Conservation (phyloP, 2,329 filamentous ascomycete genomes). For the Epichloe hybrida region DNA sequence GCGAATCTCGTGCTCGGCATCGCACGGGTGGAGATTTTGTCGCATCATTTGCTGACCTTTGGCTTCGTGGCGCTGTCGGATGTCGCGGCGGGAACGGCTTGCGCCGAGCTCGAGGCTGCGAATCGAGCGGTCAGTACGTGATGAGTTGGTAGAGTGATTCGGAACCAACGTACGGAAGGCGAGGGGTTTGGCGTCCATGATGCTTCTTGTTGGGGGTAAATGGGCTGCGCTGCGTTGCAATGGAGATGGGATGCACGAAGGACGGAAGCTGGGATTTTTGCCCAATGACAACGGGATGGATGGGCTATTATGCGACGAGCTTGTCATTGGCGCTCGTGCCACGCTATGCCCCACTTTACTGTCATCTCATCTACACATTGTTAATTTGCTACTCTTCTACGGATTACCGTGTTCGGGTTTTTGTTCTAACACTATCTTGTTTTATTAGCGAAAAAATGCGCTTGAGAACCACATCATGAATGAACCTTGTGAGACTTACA, state of each 20-base stretch:
- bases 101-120: conserved; percentile 4
- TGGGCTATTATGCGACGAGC: conserved; percentile 24
- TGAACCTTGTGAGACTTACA: conserved; percentile 22
- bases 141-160: background rate
- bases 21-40: background rate
- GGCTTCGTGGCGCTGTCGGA: conserved; percentile 25
- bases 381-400: no score
- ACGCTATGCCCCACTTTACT: no score
- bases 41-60: conserved; percentile 21
- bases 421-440: conserved; percentile 54
- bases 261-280: background rate
- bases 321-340: no score
- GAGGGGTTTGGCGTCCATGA: conserved; percentile 19
- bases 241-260: background rate
- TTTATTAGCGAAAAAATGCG: conserved; percentile 68
- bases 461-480: conserved; percentile 55
- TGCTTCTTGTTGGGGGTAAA: conserved; percentile 5
- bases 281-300: conserved; percentile 28
- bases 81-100: conserved; percentile 16
- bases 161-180: conserved; percentile 13
- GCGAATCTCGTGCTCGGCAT: conserved; percentile 1
- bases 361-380: no score
- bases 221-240: background rate
- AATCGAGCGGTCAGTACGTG: background rate
- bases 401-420: no score